Evolutionary conservation across 306 rosid species (phyloP), one percentile per base, ranked within the genome.

Genomic region (Lathyrus sativus): DNA sequence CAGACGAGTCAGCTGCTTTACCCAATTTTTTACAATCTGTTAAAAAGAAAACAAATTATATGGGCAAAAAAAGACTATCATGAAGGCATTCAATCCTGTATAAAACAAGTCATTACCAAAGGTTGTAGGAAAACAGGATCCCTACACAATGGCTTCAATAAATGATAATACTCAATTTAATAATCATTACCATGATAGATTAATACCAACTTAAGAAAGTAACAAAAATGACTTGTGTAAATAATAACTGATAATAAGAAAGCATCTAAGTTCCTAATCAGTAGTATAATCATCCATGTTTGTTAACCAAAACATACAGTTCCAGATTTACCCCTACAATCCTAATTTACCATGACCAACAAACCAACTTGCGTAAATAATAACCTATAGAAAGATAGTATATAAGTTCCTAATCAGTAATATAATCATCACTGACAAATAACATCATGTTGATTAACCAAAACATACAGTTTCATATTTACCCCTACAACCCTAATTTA

Each of bases 1-100:
- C 41, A 71, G 49, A 65, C 79, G 87, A 0, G 96, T 92, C 54
- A 90, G 76, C 33, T 76, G 83, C 85, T 88, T 90, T 77, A 90
- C 98, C 98, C 98, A 92, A 70, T 46, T 77, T 77, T 80, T 90
- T 17, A 90, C 91, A 56, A 88, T 77, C 98, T 92, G 87, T 50
- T 67, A 55, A 2, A 74, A 55, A 74, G 19, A 67, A 15, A 68
- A 67, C 29, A 80, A 50, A 11, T 33, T 13, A 56, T 26, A 11
- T 42, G 53, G 35, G 7, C 31, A 48, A 55, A 38, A 11, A 6
- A 3, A 3, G 1, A 26, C 15, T 11, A 42, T 48, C 18, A 33
- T n/a, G 22, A 55, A 35, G 2, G 3, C 2, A 56, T 17, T 48
- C 15, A 17, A 22, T 26, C 4, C 29, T 26, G 29, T 26, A 26